Evolutionary conservation across 495 filamentous ascomycete genomes (phyloP), one percentile per base, ranked within the genome.

Genomic region (Apodospora peruviana): DNA sequence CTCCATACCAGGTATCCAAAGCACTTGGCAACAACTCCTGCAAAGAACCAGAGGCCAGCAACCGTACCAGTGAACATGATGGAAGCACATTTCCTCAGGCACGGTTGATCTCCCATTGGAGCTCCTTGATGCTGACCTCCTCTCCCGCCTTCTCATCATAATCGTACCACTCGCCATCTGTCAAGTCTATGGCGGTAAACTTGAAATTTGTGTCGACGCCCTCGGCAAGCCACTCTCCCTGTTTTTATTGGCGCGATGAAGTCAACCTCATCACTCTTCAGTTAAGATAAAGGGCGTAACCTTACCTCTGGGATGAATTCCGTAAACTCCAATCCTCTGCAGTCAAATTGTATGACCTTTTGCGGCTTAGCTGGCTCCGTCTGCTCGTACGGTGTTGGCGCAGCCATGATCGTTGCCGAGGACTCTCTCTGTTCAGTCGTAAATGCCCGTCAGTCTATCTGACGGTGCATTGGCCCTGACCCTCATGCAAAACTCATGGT

Each of bases 311-410:
- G 75, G 56, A 82, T 87, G 66, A 96, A 98, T 40, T 91, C 85
- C 0, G 77, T 80, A 56, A 98, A 96, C 64, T 98, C 93, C 5
- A 96, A 73, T 4, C 93, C 93, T 43, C 93, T 81, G 68, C 93
- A 97, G 70, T 97, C 93, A 47, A 98, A 82, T 57, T 88, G 83
- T 29, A 98, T 74, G 36, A 97, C 79, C 53, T 87, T 91, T 60
- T 86, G 81, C 27, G 70, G 67, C 51, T 81, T 88, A 10, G 86
- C 75, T 22, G 90, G 88, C 37, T 85, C 84, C 2, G 68, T 62
- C 11, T 80, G 78, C 38, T 80, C 63, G 53, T 94, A 96, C 2
- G 83, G 56, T 36, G 77, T 79, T 0, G 93, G 91, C 0, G 81
- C 72, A 2, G 78, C 72, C 42, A 77, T 83, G 64, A 97, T 91